Conservation (phyloP, 495 filamentous ascomycete genomes). For the Pyrenopolyporus hunteri region DNA sequence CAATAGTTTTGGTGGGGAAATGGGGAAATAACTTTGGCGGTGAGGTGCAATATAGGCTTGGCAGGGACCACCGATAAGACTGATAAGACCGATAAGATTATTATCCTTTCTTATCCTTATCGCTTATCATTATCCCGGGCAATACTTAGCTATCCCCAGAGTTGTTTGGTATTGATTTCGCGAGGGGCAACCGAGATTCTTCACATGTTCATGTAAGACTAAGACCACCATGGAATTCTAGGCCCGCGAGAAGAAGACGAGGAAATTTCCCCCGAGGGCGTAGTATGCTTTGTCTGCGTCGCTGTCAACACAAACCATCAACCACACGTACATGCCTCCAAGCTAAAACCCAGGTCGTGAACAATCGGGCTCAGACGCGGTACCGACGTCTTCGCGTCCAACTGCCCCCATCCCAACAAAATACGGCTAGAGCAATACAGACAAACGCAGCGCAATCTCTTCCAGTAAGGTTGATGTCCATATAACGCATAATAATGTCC, state of each 20-base stretch:
- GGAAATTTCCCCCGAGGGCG: background rate
- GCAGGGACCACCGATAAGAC: too few species aligned
- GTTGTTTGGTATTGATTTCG: constrained; percentile 31
- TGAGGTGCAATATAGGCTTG: too few species aligned
- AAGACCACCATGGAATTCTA: background rate
- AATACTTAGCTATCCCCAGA: background rate
- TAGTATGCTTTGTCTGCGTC: too few species aligned
- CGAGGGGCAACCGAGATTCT: constrained; percentile 12
- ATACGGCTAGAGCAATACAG: background rate
- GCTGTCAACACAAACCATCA: background rate
- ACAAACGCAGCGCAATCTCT: background rate
- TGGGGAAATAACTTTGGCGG: too few species aligned
- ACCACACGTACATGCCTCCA: background rate
- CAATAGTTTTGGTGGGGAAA: too few species aligned
- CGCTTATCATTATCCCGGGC: constrained; percentile 8
- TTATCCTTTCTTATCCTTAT: constrained; percentile 25
- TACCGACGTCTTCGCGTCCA: background rate
- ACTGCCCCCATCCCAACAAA: background rate
- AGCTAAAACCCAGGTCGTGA: background rate
- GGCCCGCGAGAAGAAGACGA: background rate
- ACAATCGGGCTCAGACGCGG: constrained; percentile 6
- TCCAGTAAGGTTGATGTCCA: background rate
- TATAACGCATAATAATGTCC: constrained; percentile 37
- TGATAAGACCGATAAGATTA: too few species aligned
- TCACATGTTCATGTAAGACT: background rate